Base-by-base conservation (phyloP, 2,329 filamentous ascomycete species). In the Aspergillus quadricinctus region DNA sequence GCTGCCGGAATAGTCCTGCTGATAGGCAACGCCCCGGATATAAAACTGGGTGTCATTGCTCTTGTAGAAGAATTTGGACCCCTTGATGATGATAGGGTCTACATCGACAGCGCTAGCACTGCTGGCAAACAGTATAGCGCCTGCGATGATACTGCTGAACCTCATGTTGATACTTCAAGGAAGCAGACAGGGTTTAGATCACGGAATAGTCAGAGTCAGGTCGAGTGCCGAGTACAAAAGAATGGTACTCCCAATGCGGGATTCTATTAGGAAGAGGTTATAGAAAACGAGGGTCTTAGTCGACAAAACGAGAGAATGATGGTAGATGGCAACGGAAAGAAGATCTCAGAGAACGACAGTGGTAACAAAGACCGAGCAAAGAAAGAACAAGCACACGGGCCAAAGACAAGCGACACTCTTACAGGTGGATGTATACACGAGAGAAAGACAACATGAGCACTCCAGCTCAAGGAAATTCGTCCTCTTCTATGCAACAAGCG, bases 11-110 rank as follows among this genome's bases (percentile, higher is more conserved):
- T 81, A 77, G 67, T 93, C 89, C 79, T 92, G 85, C 80, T 97
- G 93, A 78, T 97, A 97, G 64, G 92, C 93, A 66, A 97, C 81
- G 77, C 93, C 93, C 76, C 88, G 89, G 76, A 97, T 90, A 81
- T 86, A 95, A 78, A 88, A 89, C 77, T 89, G 82, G 17, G 84
- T 87, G 69, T 86, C 86, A 73, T 87, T 88, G 72, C 86, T 88
- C 74, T 89, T 81, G 81, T 88, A 92, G 81, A 93, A 96, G 82
- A 96, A 92, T 76, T 93, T 91, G 69, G 83, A 83, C 63, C 89
- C 87, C 83, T 91, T 91, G 81, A 81, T 80, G 54, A 81, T 72
- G 57, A 82, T 81, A 8, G 80, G 74, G 59, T 80, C 83, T 49
- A 87, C 75, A 59, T 82, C 81, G 53, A 83, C 81, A 45, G 83